phyloP scores from a whole-genome alignment of 1,284 basidiomycete genomes.

The Ustanciosporium gigantosporum region DNA sequence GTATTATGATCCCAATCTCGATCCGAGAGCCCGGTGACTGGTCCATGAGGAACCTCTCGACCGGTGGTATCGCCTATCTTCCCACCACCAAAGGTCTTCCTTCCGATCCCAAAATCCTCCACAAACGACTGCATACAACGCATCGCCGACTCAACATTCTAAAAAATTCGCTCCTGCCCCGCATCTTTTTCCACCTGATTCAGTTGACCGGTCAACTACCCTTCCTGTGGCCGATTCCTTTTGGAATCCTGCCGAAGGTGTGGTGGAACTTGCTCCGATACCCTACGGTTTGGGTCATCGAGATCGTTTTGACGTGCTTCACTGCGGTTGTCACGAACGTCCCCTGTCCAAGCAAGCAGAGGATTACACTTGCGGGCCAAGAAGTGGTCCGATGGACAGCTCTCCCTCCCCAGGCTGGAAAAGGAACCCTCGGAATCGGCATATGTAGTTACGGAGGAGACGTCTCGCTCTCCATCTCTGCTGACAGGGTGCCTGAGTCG shows the following conservation, averaged over 20 bases:
- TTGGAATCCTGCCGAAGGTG: slow-evolving; percentile 17
- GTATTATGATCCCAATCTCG: slow-evolving; percentile 54
- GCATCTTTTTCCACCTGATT: slow-evolving; percentile 39
- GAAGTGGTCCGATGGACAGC: slow-evolving; percentile 45
- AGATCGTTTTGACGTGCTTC: slow-evolving; percentile 26
- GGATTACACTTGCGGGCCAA: slow-evolving; percentile 38
- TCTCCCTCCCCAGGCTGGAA: slow-evolving; percentile 53
- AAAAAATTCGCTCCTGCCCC: slow-evolving; percentile 48
- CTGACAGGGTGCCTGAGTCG: slow-evolving; percentile 42
- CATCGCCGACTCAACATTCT: slow-evolving; percentile 42
- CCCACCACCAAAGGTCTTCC: slow-evolving; percentile 32
- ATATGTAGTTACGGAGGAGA: slow-evolving; percentile 53
- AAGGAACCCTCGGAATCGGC: slow-evolving; percentile 53
- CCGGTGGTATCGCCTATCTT: slow-evolving; percentile 51
- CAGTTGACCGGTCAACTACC: slow-evolving; percentile 48
- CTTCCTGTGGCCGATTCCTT: slow-evolving; percentile 22
- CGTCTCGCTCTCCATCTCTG: slow-evolving; percentile 49
- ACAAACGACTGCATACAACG: slow-evolving; percentile 46
- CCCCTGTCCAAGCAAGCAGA: slow-evolving; percentile 47
- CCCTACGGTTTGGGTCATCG: slow-evolving; percentile 11
- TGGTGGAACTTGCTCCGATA: slow-evolving; percentile 10
- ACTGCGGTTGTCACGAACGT: slow-evolving; percentile 58
- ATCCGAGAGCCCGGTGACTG: slow-evolving; percentile 51
- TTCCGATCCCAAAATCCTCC: slow-evolving; percentile 22
- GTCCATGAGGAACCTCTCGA: slow-evolving; percentile 56